Evolutionary conservation across 1,284 basidiomycete genomes (phyloP), one percentile per base, ranked within the genome.

Genomic region (Ceratobasidium sp.): DNA sequence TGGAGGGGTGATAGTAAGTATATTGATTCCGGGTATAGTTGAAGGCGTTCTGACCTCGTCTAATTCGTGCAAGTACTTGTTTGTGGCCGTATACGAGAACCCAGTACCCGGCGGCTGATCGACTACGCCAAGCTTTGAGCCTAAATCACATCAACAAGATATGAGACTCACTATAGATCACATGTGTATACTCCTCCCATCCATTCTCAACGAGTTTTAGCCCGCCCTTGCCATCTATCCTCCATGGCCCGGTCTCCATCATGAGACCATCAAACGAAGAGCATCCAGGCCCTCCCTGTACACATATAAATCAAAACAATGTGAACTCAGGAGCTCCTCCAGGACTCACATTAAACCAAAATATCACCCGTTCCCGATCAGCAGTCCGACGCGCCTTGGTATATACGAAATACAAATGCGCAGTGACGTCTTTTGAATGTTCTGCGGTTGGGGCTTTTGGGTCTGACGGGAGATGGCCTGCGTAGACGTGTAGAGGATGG

Each of bases 51-150:
- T 48, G 80, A 93, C 94, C 82, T 94, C 88, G 22, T 88, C 83
- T 47, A 97, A 85, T 75, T 93, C 93, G 78, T 93, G 92, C 29
- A 97, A 88, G 81, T 93, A 98, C 74, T 89, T 88, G 79, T 97
- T 89, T 11, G 96, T 96, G 75, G 92, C 91, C 51, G 93, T 90
- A 80, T 94, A 97, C 15, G 95, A 97, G 82, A 94, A 93, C 8
- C 97, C 97, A 9, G 97, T 99, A 5, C 97, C 97, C 4, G 94
- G 95, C 48, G 97, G 97, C 83, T 99, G 97, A 83, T 99, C 97
- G 75, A 99, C 95, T 96, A 73, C 24, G 48, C 31, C 57, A 36
- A 45, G 59, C 31, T 44, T 48, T 44, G 24, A 36, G 47, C 14
- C 29, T 64, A 48, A 22, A 67, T 11, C 73, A 60, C 47, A 14